These are phyloP conservation scores for Barnettozyma pratensis DNA, from an alignment of 805 yeast genomes.

Conservation along the genomic window DNA sequence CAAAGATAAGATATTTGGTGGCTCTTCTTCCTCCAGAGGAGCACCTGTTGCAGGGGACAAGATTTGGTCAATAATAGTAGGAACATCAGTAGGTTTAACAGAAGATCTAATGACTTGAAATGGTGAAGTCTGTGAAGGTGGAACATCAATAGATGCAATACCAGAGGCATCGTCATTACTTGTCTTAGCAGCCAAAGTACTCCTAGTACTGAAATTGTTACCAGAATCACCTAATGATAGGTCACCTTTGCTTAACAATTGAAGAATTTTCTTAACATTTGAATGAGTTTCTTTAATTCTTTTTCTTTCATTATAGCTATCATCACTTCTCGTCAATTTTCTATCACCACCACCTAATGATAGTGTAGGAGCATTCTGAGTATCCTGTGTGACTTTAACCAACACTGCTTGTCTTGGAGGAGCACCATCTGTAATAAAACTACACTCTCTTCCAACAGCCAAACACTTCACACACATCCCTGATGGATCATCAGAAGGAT, in stretches of 20 bases:
- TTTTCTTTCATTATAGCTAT: slow-evolving; percentile 1
- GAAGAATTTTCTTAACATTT: slow-evolving; percentile 7
- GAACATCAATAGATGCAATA: slow-evolving; percentile 16
- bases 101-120: slow-evolving; percentile 21
- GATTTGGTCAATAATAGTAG: slow-evolving; percentile 14
- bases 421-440: slow-evolving; percentile 16
- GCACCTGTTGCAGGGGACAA: slow-evolving; percentile 8
- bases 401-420: slow-evolving; percentile 5
- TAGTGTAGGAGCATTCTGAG: no score
- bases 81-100: slow-evolving; percentile 14
- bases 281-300: slow-evolving; percentile 8
- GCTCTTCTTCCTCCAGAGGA: slow-evolving; percentile 19
- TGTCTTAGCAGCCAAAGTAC: slow-evolving; percentile 8
- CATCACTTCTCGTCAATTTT: background rate
- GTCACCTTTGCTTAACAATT: background rate
- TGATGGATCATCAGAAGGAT: slow-evolving; percentile 39
- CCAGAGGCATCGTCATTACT: slow-evolving; percentile 5
- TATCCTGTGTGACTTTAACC: no score
- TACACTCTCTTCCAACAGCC: slow-evolving; percentile 45
- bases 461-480: slow-evolving; percentile 53
- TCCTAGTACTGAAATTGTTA: slow-evolving; percentile 7
- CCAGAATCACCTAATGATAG: background rate
- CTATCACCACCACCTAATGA: background rate
- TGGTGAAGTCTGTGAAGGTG: slow-evolving; percentile 25
- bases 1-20: slow-evolving; percentile 43